A percentile compares a stretch with the other conserved stretches of the same genome.
Conservation (phyloP, 257 asterid species). For the Parsonsia alboflavescens region DNA sequence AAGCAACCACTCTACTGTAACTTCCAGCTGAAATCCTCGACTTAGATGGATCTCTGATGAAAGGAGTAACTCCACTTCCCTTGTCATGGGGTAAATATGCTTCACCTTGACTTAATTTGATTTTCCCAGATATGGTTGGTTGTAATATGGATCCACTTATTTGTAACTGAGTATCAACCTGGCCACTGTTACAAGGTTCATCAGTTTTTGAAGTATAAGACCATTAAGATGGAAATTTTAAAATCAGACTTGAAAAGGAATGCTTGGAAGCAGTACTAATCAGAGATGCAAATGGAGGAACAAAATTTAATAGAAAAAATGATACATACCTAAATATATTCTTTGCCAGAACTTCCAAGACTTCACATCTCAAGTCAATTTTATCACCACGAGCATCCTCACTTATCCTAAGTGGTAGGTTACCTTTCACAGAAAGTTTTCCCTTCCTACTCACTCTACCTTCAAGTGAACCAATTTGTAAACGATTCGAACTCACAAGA, state of each 20-base stretch:
- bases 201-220: conserved; percentile 21
- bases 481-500: conserved; percentile 77
- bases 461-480: conserved; percentile 79
- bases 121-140: conserved; percentile 96
- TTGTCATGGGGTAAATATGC: conserved; percentile 94
- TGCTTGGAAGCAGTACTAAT: not conserved
- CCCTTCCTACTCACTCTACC: conserved; percentile 98
- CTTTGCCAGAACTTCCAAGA: conserved; percentile 90
- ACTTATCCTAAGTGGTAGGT: conserved; percentile 65
- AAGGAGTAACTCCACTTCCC: conserved; percentile 83
- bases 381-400: conserved; percentile 74
- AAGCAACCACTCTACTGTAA: conserved; percentile 80
- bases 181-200: conserved; percentile 59
- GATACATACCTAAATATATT: conserved; percentile 65
- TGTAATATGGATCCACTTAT: conserved; percentile 87
- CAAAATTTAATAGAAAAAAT: not conserved
- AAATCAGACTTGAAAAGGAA: not conserved
- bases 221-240: not conserved
- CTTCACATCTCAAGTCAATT: conserved; percentile 96
- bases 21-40: conserved; percentile 55
- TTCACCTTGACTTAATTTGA: conserved; percentile 94
- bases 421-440: conserved; percentile 79
- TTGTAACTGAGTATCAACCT: conserved; percentile 95
- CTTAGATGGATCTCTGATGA: conserved; percentile 49
- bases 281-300: not conserved